Conservation (phyloP, 768 basidiomycete genomes). For the Psilocybe tampanensis region DNA sequence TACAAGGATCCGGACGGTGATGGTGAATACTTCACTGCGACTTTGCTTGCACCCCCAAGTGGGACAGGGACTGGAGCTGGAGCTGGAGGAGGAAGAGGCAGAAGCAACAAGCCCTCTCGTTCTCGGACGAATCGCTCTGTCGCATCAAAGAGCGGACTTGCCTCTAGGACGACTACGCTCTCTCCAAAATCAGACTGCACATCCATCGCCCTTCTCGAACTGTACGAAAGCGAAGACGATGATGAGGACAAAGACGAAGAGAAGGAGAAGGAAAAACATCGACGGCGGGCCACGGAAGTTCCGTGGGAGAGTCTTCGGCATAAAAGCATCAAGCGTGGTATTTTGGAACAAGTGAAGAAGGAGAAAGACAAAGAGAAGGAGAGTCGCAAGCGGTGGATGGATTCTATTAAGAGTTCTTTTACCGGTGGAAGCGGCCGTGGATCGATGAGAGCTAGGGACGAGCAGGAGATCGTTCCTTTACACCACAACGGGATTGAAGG, state of each 20-base stretch:
- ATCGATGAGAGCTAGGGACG: background rate
- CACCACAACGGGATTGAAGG: no score
- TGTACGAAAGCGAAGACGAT: slow-evolving; percentile 19
- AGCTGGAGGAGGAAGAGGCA: no score
- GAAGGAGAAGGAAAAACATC: slow-evolving; percentile 11
- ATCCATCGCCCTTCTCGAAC: slow-evolving; percentile 23
- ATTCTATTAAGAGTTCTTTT: slow-evolving; percentile 30
- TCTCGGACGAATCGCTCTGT: slow-evolving; percentile 1
- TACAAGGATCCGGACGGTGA: slow-evolving; percentile 1
- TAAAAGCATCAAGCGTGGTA: slow-evolving; percentile 53
- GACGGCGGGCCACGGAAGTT: slow-evolving; percentile 17
- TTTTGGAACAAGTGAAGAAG: slow-evolving; percentile 44
- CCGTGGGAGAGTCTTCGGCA: slow-evolving; percentile 51
- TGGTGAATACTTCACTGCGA: background rate
- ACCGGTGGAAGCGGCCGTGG: background rate
- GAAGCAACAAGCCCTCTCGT: background rate
- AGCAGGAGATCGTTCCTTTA: no score
- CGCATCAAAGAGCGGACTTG: background rate
- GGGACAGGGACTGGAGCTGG: background rate
- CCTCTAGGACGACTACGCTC: background rate
- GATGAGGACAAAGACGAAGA: slow-evolving; percentile 14
- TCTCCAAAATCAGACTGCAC: slow-evolving; percentile 17
- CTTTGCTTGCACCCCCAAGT: slow-evolving; percentile 1
- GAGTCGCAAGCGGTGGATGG: slow-evolving; percentile 31
- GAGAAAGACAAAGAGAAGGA: no score